phyloP scores from a whole-genome alignment of 202 grass and related monocot genomes.

The Setaria italica region DNA sequence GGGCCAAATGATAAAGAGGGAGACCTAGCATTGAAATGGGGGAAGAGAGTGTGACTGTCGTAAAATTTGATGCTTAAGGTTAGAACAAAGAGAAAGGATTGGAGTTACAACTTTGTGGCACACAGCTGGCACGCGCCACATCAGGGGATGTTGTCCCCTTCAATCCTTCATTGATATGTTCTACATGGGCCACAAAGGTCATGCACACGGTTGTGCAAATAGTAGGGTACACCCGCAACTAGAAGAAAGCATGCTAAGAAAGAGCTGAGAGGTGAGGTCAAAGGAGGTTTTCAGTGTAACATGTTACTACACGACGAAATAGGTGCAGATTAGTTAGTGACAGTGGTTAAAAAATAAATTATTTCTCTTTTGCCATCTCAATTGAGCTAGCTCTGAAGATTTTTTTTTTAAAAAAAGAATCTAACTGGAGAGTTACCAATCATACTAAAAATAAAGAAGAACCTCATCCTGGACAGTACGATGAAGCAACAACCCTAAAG shows the following conservation, averaged over 20 bases:
- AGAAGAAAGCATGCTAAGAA: neutral
- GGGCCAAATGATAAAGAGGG: neutral
- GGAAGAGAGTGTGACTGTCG: neutral
- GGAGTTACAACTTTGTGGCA: neutral
- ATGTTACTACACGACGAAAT: neutral
- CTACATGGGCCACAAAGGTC: neutral
- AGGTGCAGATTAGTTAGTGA: neutral
- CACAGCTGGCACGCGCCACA: neutral
- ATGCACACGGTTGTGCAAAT: neutral
- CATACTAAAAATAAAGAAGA: too few relatives aligned
- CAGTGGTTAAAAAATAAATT: neutral
- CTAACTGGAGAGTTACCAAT: too few relatives aligned
- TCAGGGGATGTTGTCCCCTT: neutral
- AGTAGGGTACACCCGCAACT: neutral
- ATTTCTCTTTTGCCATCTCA: too few relatives aligned
- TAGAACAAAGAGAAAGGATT: neutral
- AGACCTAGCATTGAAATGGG: neutral
- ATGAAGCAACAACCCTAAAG: too few relatives aligned
- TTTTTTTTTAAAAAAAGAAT: too few relatives aligned
- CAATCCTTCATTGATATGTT: neutral
- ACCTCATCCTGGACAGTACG: too few relatives aligned
- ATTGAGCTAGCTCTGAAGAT: too few relatives aligned
- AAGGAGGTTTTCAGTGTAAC: neutral
- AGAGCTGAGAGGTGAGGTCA: neutral
- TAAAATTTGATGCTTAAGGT: neutral